A percentile compares a stretch with the other conserved stretches of the same genome.
Evolutionary conservation across 495 filamentous ascomycete species (phyloP).

Genomic region (Astrocystis sublimbata): DNA sequence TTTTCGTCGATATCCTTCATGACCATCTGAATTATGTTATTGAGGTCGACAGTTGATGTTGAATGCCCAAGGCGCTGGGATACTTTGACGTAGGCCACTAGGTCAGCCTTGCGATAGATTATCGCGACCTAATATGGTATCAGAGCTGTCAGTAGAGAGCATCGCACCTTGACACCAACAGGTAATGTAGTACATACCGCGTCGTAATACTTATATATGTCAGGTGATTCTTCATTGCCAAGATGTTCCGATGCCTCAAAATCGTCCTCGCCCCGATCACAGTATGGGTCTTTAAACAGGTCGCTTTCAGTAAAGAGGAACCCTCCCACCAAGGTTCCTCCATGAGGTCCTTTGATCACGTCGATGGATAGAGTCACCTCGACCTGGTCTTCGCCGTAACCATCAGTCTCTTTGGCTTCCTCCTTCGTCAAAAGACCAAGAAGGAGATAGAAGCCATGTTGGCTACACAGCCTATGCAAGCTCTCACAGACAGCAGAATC

Average conservation of each 20-base stretch:
- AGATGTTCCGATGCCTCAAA: background rate
- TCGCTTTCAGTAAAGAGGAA: background rate
- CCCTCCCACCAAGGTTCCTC: background rate
- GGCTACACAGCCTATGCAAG: background rate
- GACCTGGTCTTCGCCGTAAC: background rate
- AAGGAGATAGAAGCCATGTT: slow-evolving; percentile 6
- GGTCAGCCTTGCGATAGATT: background rate
- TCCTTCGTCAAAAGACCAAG: background rate
- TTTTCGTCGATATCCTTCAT: background rate
- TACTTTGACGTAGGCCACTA: background rate
- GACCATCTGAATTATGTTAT: background rate
- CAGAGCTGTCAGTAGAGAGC: background rate
- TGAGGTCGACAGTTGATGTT: background rate
- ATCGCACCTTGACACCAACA: background rate
- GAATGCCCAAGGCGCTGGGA: too few species aligned
- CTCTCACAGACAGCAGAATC: slow-evolving; percentile 35
- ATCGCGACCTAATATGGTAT: background rate
- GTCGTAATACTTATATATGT: background rate
- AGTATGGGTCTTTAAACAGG: background rate
- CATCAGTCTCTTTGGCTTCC: background rate
- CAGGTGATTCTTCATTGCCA: background rate
- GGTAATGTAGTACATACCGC: background rate
- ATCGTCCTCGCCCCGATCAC: background rate
- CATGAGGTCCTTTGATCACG: background rate
- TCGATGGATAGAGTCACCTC: background rate